Base-by-base conservation (phyloP, 2,329 filamentous ascomycete species). In the Colletotrichum tofieldiae region DNA sequence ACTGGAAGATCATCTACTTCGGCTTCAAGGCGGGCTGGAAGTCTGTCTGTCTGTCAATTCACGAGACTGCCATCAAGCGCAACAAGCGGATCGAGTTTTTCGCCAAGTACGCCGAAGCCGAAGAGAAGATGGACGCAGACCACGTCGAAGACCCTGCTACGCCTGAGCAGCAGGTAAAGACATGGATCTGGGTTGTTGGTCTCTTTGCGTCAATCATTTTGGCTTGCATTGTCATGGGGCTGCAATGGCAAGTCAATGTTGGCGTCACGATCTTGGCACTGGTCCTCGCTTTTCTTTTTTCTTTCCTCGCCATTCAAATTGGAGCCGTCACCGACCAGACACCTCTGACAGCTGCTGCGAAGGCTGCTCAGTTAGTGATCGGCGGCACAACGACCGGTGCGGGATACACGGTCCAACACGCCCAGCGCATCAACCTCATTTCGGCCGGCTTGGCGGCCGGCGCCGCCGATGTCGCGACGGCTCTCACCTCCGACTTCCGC, bases 281-380 rank as follows among this genome's bases (percentile, higher is more conserved):
- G 73, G 77, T 91, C 73, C 82, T 91, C 49, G 87, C 87, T 67
- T 89, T 91, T 82, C 82, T 91, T 76, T 91, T 91, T 81, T 87
- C 88, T 55, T 89, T 91, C 82, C 82, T 91, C 32, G 88, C 88
- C 58, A 89, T 91, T 73, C 89, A 91, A 78, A 89, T 88, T 77
- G 86, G 87, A 39, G 89, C 86, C 70, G 86, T 88, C n/a, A 89
- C 86, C 20, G 89, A 91, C 75, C 88, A 88, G 75, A 90, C 91
- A 0, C 91, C 91, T 0, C 83, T 93, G 2, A 93, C 91, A 3
- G 90, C 91, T 4, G 90, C 90, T 0, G 87, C 90, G 75, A 93
- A 93, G 81, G 91, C 91, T 5, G 91, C 90, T 1, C 91, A 91
- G 81, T 86, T 91, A 70, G 83, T 91, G 69, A 87, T 91, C 64